Conservation (phyloP, 106 monocot species). For the Chionographis japonica region DNA sequence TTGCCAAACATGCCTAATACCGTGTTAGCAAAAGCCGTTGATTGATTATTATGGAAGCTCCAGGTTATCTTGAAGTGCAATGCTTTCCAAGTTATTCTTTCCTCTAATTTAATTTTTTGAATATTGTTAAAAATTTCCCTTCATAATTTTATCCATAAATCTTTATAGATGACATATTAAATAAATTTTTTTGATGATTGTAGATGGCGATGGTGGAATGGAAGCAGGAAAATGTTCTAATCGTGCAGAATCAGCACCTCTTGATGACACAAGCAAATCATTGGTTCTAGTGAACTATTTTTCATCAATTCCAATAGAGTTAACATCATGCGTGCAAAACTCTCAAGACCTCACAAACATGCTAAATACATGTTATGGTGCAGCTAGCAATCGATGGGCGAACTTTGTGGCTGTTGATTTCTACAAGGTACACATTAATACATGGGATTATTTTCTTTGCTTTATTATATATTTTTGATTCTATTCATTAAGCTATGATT, state of each 20-base stretch:
- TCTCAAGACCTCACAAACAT: constrained; percentile 45
- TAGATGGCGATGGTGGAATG: constrained; percentile 80
- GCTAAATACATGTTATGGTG: constrained; percentile 51
- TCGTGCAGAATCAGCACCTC: constrained; percentile 52
- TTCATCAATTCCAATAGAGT: constrained; percentile 35
- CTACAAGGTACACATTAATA: constrained; percentile 51
- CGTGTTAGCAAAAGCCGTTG: no score
- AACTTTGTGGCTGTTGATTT: constrained; percentile 78
- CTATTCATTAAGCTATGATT: no score
- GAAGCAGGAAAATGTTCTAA: constrained; percentile 50
- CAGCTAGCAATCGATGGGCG: constrained; percentile 60
- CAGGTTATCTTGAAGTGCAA: no score
- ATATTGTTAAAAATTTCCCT: no score
- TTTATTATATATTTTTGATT: not conserved
- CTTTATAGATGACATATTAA: no score
- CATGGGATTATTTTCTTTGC: not conserved
- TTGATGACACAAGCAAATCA: constrained; percentile 46
- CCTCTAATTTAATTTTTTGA: no score
- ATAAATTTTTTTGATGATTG: no score
- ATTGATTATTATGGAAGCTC: no score
- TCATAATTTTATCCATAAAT: no score
- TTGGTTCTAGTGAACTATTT: constrained; percentile 71
- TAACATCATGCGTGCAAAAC: constrained; percentile 44
- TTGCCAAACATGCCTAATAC: no score
- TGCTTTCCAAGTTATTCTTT: no score